phyloP scores from a whole-genome alignment of 139 green algal genomes.

The Astrephomene gubernaculifera region DNA sequence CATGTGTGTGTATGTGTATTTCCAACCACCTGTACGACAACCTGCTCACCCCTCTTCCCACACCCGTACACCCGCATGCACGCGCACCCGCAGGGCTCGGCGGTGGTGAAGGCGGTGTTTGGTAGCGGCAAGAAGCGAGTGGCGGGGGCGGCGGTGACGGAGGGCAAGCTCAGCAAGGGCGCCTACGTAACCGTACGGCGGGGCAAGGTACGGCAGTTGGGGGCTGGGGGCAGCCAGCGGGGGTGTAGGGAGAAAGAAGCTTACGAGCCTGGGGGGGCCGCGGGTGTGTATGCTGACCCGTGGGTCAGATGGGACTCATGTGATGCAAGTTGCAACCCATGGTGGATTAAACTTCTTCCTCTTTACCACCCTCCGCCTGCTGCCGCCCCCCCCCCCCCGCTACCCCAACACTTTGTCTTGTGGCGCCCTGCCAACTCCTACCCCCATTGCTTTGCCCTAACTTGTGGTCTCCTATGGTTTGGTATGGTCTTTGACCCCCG shows the following conservation, averaged over 20 bases:
- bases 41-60: not conserved
- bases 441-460: not conserved
- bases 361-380: not conserved
- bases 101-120: slow-evolving; percentile 88
- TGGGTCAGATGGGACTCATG: too few relatives aligned
- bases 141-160: slow-evolving; percentile 83
- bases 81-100: slow-evolving; percentile 23
- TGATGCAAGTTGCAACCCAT: too few relatives aligned
- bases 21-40: too few relatives aligned
- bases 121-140: slow-evolving; percentile 81
- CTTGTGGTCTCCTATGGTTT: too few relatives aligned
- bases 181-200: slow-evolving; percentile 65
- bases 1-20: too few relatives aligned
- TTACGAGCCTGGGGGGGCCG: too few relatives aligned
- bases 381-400: not conserved
- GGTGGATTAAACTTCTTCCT: not conserved
- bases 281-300: too few relatives aligned
- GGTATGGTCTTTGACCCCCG: not conserved
- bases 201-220: slow-evolving; percentile 66
- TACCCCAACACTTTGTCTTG: not conserved
- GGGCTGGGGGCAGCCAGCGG: not conserved
- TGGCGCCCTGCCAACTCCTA: too few relatives aligned
- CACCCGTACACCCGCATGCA: not conserved
- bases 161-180: slow-evolving; percentile 60
- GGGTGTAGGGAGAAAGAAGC: not conserved